Base-by-base conservation (phyloP, 2,329 filamentous ascomycete genomes). In the Cladosporium phlei region DNA sequence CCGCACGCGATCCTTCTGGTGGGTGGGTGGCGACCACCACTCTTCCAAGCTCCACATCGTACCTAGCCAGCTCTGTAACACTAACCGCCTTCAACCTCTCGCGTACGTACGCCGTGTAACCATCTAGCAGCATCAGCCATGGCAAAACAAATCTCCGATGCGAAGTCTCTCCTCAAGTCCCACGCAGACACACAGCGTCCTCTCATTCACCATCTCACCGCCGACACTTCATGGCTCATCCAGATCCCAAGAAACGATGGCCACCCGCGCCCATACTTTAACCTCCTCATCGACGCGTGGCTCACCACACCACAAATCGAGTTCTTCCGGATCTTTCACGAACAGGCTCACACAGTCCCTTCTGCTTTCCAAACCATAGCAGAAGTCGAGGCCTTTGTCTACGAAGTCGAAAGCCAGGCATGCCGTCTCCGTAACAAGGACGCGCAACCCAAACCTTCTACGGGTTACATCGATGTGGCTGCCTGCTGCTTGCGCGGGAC, bases 251-350 rank as follows among this genome's bases (percentile, higher is more conserved):
- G 75, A 34, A 79, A 78, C 4, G 56, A 65, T 0, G 65, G 64
- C n/a, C 24, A 45, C 12, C 65, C 66, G 5, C 72, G 74, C 14
- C 66, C 69, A 14, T 81, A 77, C 55, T 84, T 76, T 69, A 84
- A 85, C 57, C 70, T 85, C 39, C 64, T 85, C 16, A 71, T 85
- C 33, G 81, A 85, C 57, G 81, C 81, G 0, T 85, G 82, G 82
- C 69, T 85, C 2, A 65, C 70, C 12, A 81, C 81, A 2, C 71
- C 76, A 0, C 81, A 85, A 62, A 76, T 70, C 48, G 82, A 85
- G 59, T 75, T 83, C 8, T 78, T 78, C 2, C 65, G 67, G 34
- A 85, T 80, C 77, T 84, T 85, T 61, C 79, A 75, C 39, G 78
- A 78, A 55, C 82, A 85, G 61, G 82, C 74, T 71, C 82, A 85